Base-by-base conservation (phyloP, 23 red algal genomes). In the Agarophyton chilense region DNA sequence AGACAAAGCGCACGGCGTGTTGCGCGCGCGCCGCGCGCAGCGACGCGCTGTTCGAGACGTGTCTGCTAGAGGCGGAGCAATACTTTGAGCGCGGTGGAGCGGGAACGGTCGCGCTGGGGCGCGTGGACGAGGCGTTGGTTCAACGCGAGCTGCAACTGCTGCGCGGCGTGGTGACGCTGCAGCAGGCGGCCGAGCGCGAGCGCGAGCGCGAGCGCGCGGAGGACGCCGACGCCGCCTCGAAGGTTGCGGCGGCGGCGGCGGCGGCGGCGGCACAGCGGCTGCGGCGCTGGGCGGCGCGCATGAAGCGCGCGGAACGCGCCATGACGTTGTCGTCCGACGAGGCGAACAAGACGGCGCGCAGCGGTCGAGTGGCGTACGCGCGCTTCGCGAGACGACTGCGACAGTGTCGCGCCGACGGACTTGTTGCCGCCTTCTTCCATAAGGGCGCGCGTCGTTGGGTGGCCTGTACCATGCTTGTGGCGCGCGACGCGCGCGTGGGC, bases 391-490 rank as follows among this genome's bases (percentile, higher is more conserved):
- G 9, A 18, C 4, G 2, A 39, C 68, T 74, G 43, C 40, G 68
- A 4, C 38, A 12, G 8, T 74, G 68, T 9, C 36, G 26, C 68
- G 3, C 10, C 10, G 43, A 1, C 4, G 1, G 24, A 2, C 40
- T n/a, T 2, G 36, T 47, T 38, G 68, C 29, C 21, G 17, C 43
- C 7, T 74, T 74, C 68, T 74, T 42, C 68, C 0, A n/a, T 18
- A 29, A 25, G 24, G 7, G 19, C 14, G 24, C 33, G 39, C 7
- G 10, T 38, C 38, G 43, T 2, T 74, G 68, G 68, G 47, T 74
- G 68, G 68, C 68, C 22, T 74, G 68, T 39, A 74, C 68, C n/a
- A 74, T 74, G 68, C 40, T 74, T 31, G 60, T 31, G 5, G 32
- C 8, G 40, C 43, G 41, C 40, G 41, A 42, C 40, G 68, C 43